Conservation (phyloP, 2,329 filamentous ascomycete genomes). For the Ilyonectria destructans region DNA sequence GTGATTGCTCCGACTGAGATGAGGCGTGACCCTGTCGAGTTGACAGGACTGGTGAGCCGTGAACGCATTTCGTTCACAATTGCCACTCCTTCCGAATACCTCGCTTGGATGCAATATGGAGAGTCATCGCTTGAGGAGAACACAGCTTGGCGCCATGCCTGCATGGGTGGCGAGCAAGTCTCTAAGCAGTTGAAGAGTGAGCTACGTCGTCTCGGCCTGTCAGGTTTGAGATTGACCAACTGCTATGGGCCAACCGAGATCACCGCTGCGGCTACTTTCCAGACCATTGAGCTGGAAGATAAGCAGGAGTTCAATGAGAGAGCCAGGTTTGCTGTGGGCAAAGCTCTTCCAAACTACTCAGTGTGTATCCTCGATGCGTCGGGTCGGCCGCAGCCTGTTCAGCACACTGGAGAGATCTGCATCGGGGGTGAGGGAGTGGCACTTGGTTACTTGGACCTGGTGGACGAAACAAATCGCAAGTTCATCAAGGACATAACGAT, state of each 20-base stretch:
- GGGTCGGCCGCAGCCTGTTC: conserved; percentile 29
- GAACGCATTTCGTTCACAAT: conserved; percentile 57
- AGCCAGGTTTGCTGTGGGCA: conserved; percentile 32
- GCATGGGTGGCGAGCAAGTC: conserved; percentile 26
- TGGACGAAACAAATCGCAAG: conserved; percentile 22
- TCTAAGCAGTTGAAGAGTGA: conserved; percentile 28
- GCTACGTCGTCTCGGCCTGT: conserved; percentile 41
- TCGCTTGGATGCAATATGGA: conserved; percentile 49
- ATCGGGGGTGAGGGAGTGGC: conserved; percentile 57
- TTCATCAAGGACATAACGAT: conserved; percentile 18
- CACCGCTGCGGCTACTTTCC: conserved; percentile 29
- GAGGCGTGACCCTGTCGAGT: conserved; percentile 51
- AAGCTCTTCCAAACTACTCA: conserved; percentile 51
- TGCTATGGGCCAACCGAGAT: conserved; percentile 53
- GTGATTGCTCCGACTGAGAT: conserved; percentile 51
- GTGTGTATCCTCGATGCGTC: conserved; percentile 61
- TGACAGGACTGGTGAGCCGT: conserved; percentile 55
- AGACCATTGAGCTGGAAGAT: background rate
- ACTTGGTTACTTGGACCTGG: conserved; percentile 56
- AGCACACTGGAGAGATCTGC: conserved; percentile 34
- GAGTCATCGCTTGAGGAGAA: conserved; percentile 10
- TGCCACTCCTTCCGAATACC: conserved; percentile 61
- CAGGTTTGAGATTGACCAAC: conserved; percentile 33
- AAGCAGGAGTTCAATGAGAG: conserved; percentile 8
- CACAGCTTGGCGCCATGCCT: conserved; percentile 17